A percentile compares a stretch with the other conserved stretches of the same genome.
Conservation (phyloP, 805 yeast genomes). For the Starmerella khaoyaiensis region DNA sequence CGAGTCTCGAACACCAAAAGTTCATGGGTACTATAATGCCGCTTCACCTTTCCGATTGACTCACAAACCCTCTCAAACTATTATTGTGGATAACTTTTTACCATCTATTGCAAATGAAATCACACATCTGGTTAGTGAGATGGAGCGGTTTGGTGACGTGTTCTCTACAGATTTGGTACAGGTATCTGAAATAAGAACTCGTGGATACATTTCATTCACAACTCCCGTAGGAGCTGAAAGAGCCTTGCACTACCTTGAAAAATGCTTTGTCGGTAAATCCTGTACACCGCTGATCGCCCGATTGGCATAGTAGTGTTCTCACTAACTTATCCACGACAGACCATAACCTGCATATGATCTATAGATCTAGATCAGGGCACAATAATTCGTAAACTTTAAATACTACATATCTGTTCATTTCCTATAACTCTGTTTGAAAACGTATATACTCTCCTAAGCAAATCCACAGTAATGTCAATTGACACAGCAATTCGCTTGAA, state of each 20-base stretch:
- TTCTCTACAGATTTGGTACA: slow-evolving; percentile 10
- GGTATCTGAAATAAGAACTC: not conserved
- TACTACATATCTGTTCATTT: too few species aligned
- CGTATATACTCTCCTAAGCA: too few species aligned
- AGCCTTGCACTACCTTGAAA: slow-evolving; percentile 7
- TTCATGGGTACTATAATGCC: not conserved
- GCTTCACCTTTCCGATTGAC: not conserved
- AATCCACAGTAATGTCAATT: too few species aligned
- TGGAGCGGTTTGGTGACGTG: slow-evolving; percentile 16
- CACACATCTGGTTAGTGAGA: not conserved
- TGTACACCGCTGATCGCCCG: slow-evolving; percentile 12
- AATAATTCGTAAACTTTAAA: too few species aligned
- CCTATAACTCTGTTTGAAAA: too few species aligned
- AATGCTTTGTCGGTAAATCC: too few species aligned
- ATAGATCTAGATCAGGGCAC: too few species aligned
- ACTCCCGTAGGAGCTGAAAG: slow-evolving; percentile 11
- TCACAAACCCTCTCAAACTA: slow-evolving; percentile 14
- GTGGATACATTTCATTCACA: slow-evolving; percentile 16
- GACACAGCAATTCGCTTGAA: too few species aligned
- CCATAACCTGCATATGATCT: too few species aligned
- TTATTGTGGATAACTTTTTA: slow-evolving; percentile 16
- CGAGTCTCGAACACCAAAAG: too few species aligned
- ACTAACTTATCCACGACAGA: too few species aligned
- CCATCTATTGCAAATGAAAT: slow-evolving; percentile 1
- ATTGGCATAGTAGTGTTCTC: slow-evolving; percentile 16